Percentiles rank a stretch among this genome's conserved stretches.
Conservation (phyloP, 2,329 filamentous ascomycete species). For the Sclerotinia nivalis region DNA sequence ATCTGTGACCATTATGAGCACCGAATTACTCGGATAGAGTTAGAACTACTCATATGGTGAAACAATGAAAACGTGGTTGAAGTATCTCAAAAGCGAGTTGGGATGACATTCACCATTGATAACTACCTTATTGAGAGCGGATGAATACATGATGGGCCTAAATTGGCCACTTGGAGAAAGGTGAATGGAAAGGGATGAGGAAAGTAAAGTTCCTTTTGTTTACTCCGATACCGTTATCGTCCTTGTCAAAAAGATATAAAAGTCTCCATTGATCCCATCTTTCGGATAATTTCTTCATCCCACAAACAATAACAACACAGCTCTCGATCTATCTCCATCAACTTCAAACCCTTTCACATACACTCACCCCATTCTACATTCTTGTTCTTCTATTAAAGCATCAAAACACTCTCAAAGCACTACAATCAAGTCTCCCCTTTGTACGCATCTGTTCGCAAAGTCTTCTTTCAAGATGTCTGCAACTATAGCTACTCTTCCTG, state of each 20-base stretch:
- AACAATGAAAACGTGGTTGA: slow-evolving; percentile 15
- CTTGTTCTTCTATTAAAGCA: neutral
- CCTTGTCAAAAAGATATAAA: slow-evolving; percentile 3
- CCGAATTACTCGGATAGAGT: slow-evolving; percentile 7
- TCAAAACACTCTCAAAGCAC: neutral
- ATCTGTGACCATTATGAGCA: neutral
- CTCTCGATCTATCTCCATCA: neutral
- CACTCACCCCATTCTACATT: neutral
- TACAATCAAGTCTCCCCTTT: neutral
- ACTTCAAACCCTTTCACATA: neutral
- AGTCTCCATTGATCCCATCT: neutral
- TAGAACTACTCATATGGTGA: slow-evolving; percentile 19
- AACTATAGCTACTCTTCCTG: slow-evolving; percentile 19
- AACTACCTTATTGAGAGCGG: slow-evolving; percentile 16
- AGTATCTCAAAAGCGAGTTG: slow-evolving; percentile 20
- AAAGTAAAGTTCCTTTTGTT: slow-evolving; percentile 5
- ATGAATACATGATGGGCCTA: slow-evolving; percentile 10
- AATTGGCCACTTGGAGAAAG: neutral
- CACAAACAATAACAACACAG: slow-evolving; percentile 3
- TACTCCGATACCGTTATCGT: slow-evolving; percentile 15
- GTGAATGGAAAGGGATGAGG: neutral
- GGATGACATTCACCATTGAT: slow-evolving; percentile 15
- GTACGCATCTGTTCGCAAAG: neutral
- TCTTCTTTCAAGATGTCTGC: slow-evolving; percentile 12
- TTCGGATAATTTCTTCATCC: neutral